Percentiles rank a stretch among this genome's conserved stretches.
These are phyloP conservation scores for Scopulariopsis brevicaulis DNA, from an alignment of 2,329 filamentous ascomycete genomes.

Conservation along the genomic window DNA sequence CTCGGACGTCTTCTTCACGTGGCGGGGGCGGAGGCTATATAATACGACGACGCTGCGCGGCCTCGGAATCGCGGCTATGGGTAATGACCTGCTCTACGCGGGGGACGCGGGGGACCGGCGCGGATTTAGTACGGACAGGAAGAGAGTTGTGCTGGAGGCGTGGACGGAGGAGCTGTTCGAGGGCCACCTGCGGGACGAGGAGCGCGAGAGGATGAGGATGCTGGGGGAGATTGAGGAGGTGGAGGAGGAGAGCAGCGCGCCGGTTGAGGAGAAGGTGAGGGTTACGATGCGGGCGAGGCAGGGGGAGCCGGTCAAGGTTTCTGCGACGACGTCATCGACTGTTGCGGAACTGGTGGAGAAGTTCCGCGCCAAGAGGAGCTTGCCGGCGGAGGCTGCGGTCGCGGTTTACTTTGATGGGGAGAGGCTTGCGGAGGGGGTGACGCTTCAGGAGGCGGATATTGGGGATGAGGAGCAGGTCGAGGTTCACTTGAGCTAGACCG, in stretches of 20 bases:
- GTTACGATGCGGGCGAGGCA: slow-evolving; percentile 43
- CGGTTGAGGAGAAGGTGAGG: slow-evolving; percentile 26
- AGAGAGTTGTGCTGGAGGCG: slow-evolving; percentile 62
- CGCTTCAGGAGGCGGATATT: slow-evolving; percentile 57
- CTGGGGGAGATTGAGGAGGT: slow-evolving; percentile 27
- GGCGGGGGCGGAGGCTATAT: slow-evolving; percentile 62
- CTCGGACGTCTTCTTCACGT: slow-evolving; percentile 62
- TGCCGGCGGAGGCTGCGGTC: slow-evolving; percentile 41
- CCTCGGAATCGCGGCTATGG: slow-evolving; percentile 44
- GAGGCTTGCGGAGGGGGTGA: slow-evolving; percentile 44
- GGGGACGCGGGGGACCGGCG: slow-evolving; percentile 21
- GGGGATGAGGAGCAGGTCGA: slow-evolving; percentile 67
- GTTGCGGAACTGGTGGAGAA: slow-evolving; percentile 50
- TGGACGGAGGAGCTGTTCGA: slow-evolving; percentile 57
- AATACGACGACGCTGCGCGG: slow-evolving; percentile 62
- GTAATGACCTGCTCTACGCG: slow-evolving; percentile 24
- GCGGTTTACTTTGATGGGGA: slow-evolving; percentile 69
- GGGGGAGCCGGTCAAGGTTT: slow-evolving; percentile 35
- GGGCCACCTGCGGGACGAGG: slow-evolving; percentile 33
- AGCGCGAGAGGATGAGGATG: slow-evolving; percentile 30
- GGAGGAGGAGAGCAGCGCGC: slow-evolving; percentile 9
- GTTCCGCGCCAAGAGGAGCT: slow-evolving; percentile 42
- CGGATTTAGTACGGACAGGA: slow-evolving; percentile 36
- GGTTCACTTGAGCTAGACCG: slow-evolving; percentile 44
- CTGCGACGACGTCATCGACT: slow-evolving; percentile 41